These are phyloP conservation scores for Acanthamoeba lenticulata DNA, from an alignment of 208 protist species.

Conservation along the genomic window DNA sequence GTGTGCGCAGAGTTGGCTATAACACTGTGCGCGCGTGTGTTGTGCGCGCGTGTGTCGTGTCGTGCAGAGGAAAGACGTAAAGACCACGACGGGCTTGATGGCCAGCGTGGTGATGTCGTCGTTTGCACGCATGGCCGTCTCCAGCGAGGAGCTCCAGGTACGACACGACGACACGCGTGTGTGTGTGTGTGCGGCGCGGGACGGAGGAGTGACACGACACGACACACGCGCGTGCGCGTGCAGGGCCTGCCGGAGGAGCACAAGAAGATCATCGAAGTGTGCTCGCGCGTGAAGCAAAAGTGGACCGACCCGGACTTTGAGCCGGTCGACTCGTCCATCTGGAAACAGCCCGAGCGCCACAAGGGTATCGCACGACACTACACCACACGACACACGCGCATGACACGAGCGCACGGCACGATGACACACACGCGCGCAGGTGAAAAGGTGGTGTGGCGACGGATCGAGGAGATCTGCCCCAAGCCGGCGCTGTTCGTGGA, in stretches of 20 bases:
- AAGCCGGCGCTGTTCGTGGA: constrained; percentile 67
- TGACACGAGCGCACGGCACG: not conserved
- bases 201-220: not conserved
- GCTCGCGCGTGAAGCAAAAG: not conserved
- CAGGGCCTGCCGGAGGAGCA: constrained; percentile 41
- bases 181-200: not conserved
- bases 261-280: constrained; percentile 41
- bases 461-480: constrained; percentile 56
- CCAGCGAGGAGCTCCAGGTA: constrained; percentile 29
- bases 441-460: constrained; percentile 47
- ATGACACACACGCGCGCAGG: not conserved
- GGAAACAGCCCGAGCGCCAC: constrained; percentile 39
- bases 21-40: too few relatives aligned
- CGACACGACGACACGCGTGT: not conserved
- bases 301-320: constrained; percentile 65
- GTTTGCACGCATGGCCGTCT: not conserved
- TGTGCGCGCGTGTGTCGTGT: not conserved
- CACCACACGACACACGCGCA: not conserved
- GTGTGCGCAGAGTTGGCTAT: too few relatives aligned
- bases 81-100: not conserved
- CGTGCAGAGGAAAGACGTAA: not conserved
- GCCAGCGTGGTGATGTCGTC: constrained; percentile 44
- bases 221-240: not conserved
- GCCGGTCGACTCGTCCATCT: constrained; percentile 3
- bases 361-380: not conserved